A percentile compares a stretch with the other conserved stretches of the same genome.
Evolutionary conservation across 192 early-diverging fungal genomes (phyloP).

Genomic region (Podila verticillata): DNA sequence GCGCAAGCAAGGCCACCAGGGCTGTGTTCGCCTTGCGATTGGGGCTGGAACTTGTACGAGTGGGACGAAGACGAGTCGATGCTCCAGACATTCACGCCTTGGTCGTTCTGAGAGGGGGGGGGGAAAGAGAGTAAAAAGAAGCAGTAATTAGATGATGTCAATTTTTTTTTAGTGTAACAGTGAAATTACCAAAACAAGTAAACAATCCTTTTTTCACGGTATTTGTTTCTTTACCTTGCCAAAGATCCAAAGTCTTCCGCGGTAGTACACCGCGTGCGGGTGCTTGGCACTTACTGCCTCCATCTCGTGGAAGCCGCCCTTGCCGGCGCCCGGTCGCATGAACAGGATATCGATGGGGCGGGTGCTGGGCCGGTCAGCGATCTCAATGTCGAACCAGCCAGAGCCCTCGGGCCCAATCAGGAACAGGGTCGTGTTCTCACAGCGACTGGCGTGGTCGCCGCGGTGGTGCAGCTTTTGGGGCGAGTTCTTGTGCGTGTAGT

Average conservation of each 20-base stretch:
- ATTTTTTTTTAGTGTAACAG: background rate
- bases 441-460: constrained; percentile 36
- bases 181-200: background rate
- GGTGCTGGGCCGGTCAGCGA: constrained; percentile 28
- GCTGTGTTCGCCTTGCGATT: constrained; percentile 22
- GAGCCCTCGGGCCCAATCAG: constrained; percentile 36
- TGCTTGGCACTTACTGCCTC: constrained; percentile 3
- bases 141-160: background rate
- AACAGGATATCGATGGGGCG: constrained; percentile 32
- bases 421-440: constrained; percentile 43
- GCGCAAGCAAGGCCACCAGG: constrained; percentile 33
- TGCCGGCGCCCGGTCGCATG: background rate
- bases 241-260: constrained; percentile 37
- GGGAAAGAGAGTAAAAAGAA: no score
- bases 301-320: constrained; percentile 20
- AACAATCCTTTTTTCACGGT: background rate
- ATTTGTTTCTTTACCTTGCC: constrained; percentile 35
- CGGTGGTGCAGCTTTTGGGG: constrained; percentile 29
- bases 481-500: constrained; percentile 37
- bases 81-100: constrained; percentile 36
- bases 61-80: constrained; percentile 14
- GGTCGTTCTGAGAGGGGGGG: constrained; percentile 12
- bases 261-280: constrained; percentile 21
- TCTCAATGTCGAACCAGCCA: constrained; percentile 42
- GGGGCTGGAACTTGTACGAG: constrained; percentile 10